These are phyloP conservation scores for Malus hybrid DNA, from an alignment of 331 rosid genomes.

Conservation along the genomic window DNA sequence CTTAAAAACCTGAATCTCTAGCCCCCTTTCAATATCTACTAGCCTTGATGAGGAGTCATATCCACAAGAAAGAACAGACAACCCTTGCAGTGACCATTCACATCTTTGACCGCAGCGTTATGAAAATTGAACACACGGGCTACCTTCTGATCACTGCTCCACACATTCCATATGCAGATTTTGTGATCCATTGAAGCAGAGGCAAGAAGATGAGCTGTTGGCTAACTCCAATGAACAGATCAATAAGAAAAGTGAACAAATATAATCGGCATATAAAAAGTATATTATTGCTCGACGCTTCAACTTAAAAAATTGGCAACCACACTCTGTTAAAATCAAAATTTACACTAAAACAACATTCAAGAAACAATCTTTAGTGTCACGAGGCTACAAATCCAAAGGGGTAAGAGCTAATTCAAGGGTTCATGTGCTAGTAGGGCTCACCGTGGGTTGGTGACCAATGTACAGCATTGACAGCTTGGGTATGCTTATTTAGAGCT, in stretches of 20 bases:
- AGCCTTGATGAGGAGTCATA: constrained; percentile 71
- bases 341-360: not conserved
- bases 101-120: constrained; percentile 68
- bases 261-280: not conserved
- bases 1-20: constrained; percentile 52
- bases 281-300: not conserved
- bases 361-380: not conserved
- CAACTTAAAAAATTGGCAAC: not conserved
- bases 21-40: constrained; percentile 72
- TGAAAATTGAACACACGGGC: constrained; percentile 49
- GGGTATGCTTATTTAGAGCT: constrained; percentile 44
- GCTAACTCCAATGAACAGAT: constrained; percentile 57
- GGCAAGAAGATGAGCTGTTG: constrained; percentile 95
- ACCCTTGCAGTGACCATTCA: constrained; percentile 69
- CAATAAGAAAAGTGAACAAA: constrained; percentile 31
- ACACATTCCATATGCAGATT: constrained; percentile 75
- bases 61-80: constrained; percentile 70
- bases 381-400: not conserved
- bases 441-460: constrained; percentile 78
- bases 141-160: constrained; percentile 74
- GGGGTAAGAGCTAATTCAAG: not conserved
- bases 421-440: constrained; percentile 11
- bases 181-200: constrained; percentile 87
- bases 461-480: constrained; percentile 65
- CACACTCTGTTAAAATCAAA: not conserved